Percentiles rank a stretch among this genome's conserved stretches.
These are phyloP conservation scores for Papiliotrema flavescens DNA, from an alignment of 1,284 basidiomycete genomes.

Conservation along the genomic window DNA sequence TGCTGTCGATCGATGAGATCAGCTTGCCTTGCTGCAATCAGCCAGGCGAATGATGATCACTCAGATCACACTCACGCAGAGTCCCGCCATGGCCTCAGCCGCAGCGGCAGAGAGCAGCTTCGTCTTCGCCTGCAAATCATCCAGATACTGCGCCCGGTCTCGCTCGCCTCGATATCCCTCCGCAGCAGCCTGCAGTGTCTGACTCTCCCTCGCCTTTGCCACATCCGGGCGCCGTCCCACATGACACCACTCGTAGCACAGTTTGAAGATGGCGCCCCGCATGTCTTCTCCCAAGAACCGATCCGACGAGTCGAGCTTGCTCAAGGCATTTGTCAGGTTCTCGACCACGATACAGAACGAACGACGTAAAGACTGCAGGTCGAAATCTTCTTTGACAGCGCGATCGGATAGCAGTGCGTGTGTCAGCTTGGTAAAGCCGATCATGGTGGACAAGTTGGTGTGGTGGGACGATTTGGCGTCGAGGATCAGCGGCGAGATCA, in stretches of 20 bases:
- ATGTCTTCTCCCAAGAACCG: constrained; percentile 71
- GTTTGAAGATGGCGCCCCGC: constrained; percentile 73
- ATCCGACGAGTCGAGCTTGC: constrained; percentile 66
- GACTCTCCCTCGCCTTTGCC: constrained; percentile 67
- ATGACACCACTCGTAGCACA: constrained; percentile 93
- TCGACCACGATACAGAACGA: constrained; percentile 89
- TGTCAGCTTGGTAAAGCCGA: constrained; percentile 81
- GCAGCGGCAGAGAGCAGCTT: constrained; percentile 70
- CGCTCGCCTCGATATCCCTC: constrained; percentile 52
- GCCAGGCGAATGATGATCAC: no score
- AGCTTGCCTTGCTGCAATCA: constrained; percentile 39
- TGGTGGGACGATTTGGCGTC: constrained; percentile 67
- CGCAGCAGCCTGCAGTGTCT: constrained; percentile 69
- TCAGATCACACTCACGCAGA: constrained; percentile 61
- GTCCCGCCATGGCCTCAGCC: constrained; percentile 75
- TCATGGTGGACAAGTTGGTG: constrained; percentile 66
- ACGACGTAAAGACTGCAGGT: constrained; percentile 75
- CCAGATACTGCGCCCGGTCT: constrained; percentile 58
- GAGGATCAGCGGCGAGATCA: constrained; percentile 74
- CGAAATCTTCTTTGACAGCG: constrained; percentile 71
- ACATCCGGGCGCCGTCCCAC: constrained; percentile 71
- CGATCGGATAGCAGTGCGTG: constrained; percentile 69
- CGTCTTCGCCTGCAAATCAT: constrained; percentile 65
- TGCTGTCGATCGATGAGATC: constrained; percentile 33
- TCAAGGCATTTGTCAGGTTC: constrained; percentile 74